Evolutionary conservation across 352 stramenopile genomes (phyloP), one percentile per base, ranked within the genome.

Genomic region (Pythium pyrilobum): DNA sequence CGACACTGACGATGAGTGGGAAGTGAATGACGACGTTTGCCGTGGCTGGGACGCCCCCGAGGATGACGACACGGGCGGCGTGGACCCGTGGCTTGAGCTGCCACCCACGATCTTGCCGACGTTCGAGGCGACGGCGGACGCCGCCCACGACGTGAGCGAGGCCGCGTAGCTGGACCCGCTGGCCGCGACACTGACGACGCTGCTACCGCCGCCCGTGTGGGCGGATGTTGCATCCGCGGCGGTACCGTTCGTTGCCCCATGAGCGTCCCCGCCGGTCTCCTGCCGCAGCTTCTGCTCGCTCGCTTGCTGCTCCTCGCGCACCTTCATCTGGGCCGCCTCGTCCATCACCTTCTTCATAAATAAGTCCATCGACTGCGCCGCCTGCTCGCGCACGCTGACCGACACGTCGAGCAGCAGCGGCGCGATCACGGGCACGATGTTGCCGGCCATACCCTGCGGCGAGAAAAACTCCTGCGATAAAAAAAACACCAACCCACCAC

Each of bases 331-430:
- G 5, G 57, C 72, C n/a, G 72, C 74, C 64, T 91, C 84, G 31
- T 86, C 70, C 57, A 81, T 72, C 6, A 92, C 68, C 56, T 86
- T 88, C 48, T 88, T 89, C 73, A 91, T 89, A 49, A 92, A 92
- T 48, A 82, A 53, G 24, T 84, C 67, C 70, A 95, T 84, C 16
- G 79, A 90, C 0, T 66, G 53, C 41, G 83, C 69, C 21, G 84
- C 84, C 60, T 95, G 77, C 10, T 92, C 77, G 12, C 84, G 71
- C 24, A 95, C 84, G 33, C 76, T 85, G 28, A 86, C 64, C 0
- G 84, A 95, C 6, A 89, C 76, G 45, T 95, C 84, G 20, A 95
- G 63, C 38, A 95, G 54, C 34, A 95, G 60, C 25, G 84, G 84
- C 0, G 80, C 77, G 27, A 92, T 89, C 20, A 79, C 77, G 25